Evolutionary conservation across 2,329 filamentous ascomycete species (phyloP), one percentile per base, ranked within the genome.

Genomic region (Sporothrix sp.): DNA sequence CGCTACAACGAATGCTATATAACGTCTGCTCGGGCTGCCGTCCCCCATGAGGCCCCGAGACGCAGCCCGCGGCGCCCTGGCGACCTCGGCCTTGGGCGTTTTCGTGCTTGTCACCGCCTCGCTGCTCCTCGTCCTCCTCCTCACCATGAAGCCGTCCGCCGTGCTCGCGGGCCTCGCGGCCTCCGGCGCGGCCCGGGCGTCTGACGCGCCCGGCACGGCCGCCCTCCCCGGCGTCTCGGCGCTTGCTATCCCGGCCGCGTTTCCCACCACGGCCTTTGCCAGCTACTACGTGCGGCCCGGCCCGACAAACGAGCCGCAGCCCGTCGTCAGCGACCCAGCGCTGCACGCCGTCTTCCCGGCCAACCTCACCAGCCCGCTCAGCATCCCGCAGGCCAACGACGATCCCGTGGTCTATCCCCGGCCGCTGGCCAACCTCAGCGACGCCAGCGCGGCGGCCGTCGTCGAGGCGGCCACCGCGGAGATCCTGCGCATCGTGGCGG

Each of bases 351-450:
- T 32, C 6, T 80, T 69, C 51, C 74, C 74, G 1, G 62, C 69
- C 28, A 75, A 78, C 54, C 60, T 81, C 46, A 81, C 77, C 0
- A 67, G 76, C 58, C 76, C 76, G 1, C 63, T 70, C 27, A 72
- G 66, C 1, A 71, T 80, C 33, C 75, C 76, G 7, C 63, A 65
- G 1, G 59, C 67, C 11, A 70, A 72, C 51, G 55, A 63, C 7
- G 76, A 81, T 58, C 73, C 74, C 2, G 60, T 76, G 7, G 68
- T 70, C 54, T 78, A 69, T 47, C 77, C 76, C 7, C 54, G 61
- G 13, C 14, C 73, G 1, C 61, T 68, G 30, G 68, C 63, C n/a
- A 71, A 73, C 25, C 61, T 79, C 16, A 67, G 67, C 3, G 61
- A 63, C 21, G 48, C 61, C 46, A 62, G 63, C 40, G 63, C 70